Base-by-base conservation (phyloP, 176 grass and related monocot genomes). In the Carex myosuroides region DNA sequence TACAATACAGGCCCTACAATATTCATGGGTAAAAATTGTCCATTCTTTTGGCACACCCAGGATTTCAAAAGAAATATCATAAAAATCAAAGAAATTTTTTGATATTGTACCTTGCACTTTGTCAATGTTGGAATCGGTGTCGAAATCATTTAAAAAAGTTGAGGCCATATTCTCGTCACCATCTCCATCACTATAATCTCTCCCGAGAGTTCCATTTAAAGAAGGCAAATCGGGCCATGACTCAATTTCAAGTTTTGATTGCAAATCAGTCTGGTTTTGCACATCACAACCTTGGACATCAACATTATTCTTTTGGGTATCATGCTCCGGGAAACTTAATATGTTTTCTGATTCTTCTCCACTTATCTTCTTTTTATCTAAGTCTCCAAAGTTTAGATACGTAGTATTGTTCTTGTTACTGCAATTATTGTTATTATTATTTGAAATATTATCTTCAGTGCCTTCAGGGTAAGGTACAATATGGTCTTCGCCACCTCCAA, bases 181-280 rank as follows among this genome's bases (percentile, higher is more conserved):
- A 69, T 67, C 82, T 65, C 69, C 75, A 82, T 90, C 60, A 81
- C 73, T 82, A 70, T 92, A 97, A 69, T 82, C 87, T 87, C 79
- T 91, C 88, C 84, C 88, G 78, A 92, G 77, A 62, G 90, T 55
- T 70, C 81, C 63, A 85, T 83, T 90, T 85, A 94, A 85, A 66
- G 89, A 92, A 93, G 92, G 95, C 17, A 98, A 86, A 70, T 98
- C 89, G 14, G 95, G 92, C 95, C 92, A 98, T 42, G 88, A 83
- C 79, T 94, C 95, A 67, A 92, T 86, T 80, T 92, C 90, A 78
- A 94, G 81, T 85, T 32, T 92, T 60, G 89, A 83, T 82, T 86
- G 82, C 76, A 87, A 79, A 17, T 83, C 69, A 87, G 87, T 78
- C 73, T 89, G 84, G 81, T 93, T 87, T 83, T 93, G 82, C 76